Evolutionary conservation across 2,329 filamentous ascomycete genomes (phyloP).

Genomic region (Colletotrichum costaricense): DNA sequence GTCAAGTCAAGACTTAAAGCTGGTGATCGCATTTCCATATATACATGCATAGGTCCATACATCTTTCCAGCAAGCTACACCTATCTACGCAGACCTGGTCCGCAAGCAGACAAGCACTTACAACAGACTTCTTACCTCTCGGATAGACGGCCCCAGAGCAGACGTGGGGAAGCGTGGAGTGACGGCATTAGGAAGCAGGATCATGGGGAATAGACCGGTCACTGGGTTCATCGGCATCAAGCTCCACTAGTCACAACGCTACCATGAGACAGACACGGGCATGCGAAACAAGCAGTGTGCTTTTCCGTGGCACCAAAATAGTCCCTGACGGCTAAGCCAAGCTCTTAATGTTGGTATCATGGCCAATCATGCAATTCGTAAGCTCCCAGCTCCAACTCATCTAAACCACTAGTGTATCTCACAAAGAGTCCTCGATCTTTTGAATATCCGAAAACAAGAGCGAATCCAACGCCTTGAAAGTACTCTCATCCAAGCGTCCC

Average conservation of each 20-base stretch:
- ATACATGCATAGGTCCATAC: no score
- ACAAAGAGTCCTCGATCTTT: constrained; percentile 35
- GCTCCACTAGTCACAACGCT: not conserved
- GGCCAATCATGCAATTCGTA: constrained; percentile 13
- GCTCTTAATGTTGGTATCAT: not conserved
- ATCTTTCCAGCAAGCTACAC: no score
- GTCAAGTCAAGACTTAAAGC: not conserved
- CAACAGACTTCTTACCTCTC: accelerated
- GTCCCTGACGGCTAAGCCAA: not conserved
- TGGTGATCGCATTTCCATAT: no score
- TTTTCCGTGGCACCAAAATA: not conserved
- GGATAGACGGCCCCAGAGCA: no score
- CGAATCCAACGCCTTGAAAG: constrained; percentile 48
- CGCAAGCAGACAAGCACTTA: no score
- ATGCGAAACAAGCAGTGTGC: not conserved
- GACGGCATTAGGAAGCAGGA: no score
- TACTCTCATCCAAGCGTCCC: constrained; percentile 65
- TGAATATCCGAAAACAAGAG: constrained; percentile 34
- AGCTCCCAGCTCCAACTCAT: not conserved
- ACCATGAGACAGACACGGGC: not conserved
- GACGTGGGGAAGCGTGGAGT: no score
- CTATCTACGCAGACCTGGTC: not conserved
- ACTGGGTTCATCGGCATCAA: not conserved
- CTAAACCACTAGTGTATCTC: not conserved
- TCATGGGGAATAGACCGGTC: no score